phyloP scores from a whole-genome alignment of 2,329 filamentous ascomycete genomes.

The Colletotrichum sp. region DNA sequence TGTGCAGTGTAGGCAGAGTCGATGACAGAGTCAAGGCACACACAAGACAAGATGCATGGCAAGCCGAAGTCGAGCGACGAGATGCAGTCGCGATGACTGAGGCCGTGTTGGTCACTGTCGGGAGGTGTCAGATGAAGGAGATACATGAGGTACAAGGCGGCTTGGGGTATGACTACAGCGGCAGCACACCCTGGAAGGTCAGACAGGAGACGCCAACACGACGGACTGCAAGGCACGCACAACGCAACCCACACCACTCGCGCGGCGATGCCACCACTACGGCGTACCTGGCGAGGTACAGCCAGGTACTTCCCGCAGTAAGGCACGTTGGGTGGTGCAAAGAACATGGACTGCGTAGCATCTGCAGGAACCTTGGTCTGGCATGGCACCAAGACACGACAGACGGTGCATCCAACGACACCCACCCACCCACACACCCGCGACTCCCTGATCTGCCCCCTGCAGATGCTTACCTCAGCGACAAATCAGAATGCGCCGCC shows the following conservation, averaged over 20 bases:
- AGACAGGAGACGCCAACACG: not conserved
- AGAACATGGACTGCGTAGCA: not conserved
- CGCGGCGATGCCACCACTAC: not conserved
- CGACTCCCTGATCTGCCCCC: conserved; percentile 7
- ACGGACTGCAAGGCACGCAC: not conserved
- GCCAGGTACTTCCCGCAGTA: not conserved
- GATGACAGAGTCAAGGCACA: not conserved
- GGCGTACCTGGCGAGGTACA: not conserved
- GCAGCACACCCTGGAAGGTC: not conserved
- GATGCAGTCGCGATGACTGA: not conserved
- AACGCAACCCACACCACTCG: not conserved
- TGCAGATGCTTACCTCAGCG: conserved; percentile 28
- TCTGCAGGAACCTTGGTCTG: not conserved
- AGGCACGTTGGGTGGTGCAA: not conserved
- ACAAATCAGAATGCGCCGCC: conserved; percentile 29
- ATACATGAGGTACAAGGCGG: not conserved
- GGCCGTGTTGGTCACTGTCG: not conserved
- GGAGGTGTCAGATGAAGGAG: not conserved
- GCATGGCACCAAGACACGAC: not conserved
- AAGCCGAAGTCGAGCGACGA: not conserved
- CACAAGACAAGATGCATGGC: not conserved
- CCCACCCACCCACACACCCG: conserved; percentile 20
- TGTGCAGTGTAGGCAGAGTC: not conserved
- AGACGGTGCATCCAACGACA: not conserved
- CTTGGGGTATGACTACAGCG: not conserved